Evolutionary conservation across 495 filamentous ascomycete species (phyloP).

Genomic region (Cryomyces minteri): DNA sequence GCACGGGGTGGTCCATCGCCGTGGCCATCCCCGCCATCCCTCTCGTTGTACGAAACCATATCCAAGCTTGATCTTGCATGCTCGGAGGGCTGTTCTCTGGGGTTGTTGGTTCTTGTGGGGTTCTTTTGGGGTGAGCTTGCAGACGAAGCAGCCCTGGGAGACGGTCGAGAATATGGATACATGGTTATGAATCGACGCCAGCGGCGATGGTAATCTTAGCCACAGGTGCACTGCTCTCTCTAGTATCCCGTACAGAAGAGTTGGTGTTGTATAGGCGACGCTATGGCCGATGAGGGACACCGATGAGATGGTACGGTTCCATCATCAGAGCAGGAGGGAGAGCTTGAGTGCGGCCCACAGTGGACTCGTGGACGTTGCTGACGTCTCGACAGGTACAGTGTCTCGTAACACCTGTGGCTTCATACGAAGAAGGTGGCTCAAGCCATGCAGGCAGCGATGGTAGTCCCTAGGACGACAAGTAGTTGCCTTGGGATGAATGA

Average conservation of each 20-base stretch:
- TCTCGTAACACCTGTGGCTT: too few relatives aligned
- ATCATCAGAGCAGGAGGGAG: background rate
- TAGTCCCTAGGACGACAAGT: too few relatives aligned
- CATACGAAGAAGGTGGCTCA: too few relatives aligned
- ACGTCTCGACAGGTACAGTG: too few relatives aligned
- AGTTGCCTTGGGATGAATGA: too few relatives aligned
- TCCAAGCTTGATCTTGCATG: slow-evolving; percentile 9
- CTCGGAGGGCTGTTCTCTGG: slow-evolving; percentile 32
- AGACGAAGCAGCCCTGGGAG: slow-evolving; percentile 43
- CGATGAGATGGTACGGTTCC: background rate
- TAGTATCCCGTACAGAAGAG: background rate
- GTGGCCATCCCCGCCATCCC: slow-evolving; percentile 2
- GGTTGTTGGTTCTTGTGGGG: slow-evolving; percentile 50
- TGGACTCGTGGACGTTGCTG: too few relatives aligned
- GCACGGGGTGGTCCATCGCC: background rate
- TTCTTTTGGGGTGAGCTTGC: slow-evolving; percentile 47
- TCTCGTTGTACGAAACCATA: slow-evolving; percentile 9
- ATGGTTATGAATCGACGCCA: slow-evolving; percentile 22
- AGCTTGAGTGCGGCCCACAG: too few relatives aligned
- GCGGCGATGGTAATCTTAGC: background rate
- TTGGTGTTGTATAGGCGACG: background rate
- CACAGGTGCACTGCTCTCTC: background rate
- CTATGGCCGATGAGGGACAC: background rate
- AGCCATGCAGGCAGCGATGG: too few relatives aligned
- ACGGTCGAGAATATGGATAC: slow-evolving; percentile 71